These are phyloP conservation scores for Myrica gale DNA, from an alignment of 306 rosid species.

Conservation along the genomic window DNA sequence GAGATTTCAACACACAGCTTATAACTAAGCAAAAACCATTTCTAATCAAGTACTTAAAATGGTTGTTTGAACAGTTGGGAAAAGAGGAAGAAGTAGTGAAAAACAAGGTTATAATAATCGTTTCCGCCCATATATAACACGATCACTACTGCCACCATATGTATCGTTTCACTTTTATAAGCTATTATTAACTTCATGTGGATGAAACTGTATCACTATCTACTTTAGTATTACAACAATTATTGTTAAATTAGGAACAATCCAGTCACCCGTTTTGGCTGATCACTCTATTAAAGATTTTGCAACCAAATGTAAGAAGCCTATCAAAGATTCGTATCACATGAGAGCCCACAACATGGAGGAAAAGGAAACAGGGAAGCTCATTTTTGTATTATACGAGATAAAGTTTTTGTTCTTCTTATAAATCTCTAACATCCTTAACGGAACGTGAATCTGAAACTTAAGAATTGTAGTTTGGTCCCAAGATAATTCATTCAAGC, in stretches of 20 bases:
- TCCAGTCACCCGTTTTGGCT: not conserved
- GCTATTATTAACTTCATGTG: too few relatives aligned
- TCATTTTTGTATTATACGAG: not conserved
- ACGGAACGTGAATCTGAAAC: not conserved
- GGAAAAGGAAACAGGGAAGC: not conserved
- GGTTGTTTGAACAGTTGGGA: too few relatives aligned
- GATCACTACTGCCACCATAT: too few relatives aligned
- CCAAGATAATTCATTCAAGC: not conserved
- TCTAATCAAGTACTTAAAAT: too few relatives aligned
- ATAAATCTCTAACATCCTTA: not conserved
- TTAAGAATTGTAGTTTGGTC: not conserved
- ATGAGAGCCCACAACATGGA: slow-evolving; percentile 6
- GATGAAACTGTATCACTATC: too few relatives aligned
- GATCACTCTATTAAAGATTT: not conserved
- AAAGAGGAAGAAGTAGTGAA: too few relatives aligned
- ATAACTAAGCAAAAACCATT: too few relatives aligned
- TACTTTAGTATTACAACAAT: too few relatives aligned
- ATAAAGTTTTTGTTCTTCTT: not conserved
- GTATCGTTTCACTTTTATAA: too few relatives aligned
- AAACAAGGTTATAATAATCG: too few relatives aligned
- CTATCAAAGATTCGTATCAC: slow-evolving; percentile 5
- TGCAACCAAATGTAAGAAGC: slow-evolving; percentile 8
- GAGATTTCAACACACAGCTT: too few relatives aligned
- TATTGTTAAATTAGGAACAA: not conserved
- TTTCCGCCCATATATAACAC: too few relatives aligned